phyloP scores from a whole-genome alignment of 1,139 yeast genomes.

The Sugiyamaella pinicola region DNA sequence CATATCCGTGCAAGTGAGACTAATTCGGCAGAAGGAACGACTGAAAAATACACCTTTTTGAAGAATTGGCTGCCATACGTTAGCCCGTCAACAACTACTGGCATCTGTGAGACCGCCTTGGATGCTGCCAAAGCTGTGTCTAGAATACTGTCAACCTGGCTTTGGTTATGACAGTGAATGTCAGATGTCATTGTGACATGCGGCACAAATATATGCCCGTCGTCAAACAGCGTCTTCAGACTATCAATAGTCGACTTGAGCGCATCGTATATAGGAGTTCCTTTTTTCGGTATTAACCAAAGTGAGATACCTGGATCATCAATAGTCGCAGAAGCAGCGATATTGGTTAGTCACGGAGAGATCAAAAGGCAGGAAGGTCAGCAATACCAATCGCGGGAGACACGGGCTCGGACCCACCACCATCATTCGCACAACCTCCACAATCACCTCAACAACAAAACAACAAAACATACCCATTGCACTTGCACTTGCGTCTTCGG shows the following conservation, averaged over 20 bases:
- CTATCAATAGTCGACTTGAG: constrained; percentile 63
- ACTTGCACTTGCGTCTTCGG: no score
- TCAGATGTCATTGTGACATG: constrained; percentile 75
- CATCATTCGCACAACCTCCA: no score
- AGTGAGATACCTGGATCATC: constrained; percentile 51
- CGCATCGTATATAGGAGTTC: constrained; percentile 58
- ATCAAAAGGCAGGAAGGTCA: no score
- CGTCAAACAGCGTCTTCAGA: constrained; percentile 68
- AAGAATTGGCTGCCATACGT: constrained; percentile 50
- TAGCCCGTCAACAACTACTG: constrained; percentile 38
- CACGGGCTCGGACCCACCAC: no score
- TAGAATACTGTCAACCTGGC: constrained; percentile 57
- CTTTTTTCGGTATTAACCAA: constrained; percentile 74
- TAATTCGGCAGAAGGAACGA: constrained; percentile 57
- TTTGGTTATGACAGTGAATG: constrained; percentile 51
- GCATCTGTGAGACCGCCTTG: constrained; percentile 38
- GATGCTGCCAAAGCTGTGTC: constrained; percentile 70
- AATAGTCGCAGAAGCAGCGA: constrained; percentile 8
- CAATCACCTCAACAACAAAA: no score
- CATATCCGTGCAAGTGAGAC: constrained; percentile 68
- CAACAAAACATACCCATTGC: no score
- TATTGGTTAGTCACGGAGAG: constrained; percentile 10
- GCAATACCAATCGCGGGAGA: no score
- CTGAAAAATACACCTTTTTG: constrained; percentile 65
- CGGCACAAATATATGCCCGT: constrained; percentile 69